Evolutionary conservation across 2,329 filamentous ascomycete genomes (phyloP), one percentile per base, ranked within the genome.

Genomic region (Fusarium ambrosium): DNA sequence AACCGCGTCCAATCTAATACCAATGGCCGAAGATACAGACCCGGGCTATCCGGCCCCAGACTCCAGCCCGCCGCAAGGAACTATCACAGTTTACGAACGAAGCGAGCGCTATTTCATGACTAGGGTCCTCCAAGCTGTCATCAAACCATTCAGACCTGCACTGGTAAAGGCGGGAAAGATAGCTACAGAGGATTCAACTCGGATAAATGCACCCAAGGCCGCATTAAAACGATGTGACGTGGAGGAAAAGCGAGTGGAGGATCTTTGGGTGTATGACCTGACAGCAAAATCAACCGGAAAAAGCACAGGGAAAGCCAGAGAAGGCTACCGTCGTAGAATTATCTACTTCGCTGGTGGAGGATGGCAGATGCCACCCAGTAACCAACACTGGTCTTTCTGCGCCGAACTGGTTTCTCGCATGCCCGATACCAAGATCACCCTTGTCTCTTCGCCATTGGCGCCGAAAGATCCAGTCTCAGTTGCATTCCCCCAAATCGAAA

Each of bases 281-380:
- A 72, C 39, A 1, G 18, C 41, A 0, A 75, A 68, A 37, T 14
- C 11, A 13, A 16, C 37, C 4, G 16, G 56, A 9, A 20, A 48
- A 8, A 22, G 61, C 0, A 18, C 43, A 10, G 20, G 51, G 1
- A 86, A 80, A 29, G 9, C 34, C 11, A 8, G 41, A 11, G 48
- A 22, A 4, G 6, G 59, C 4, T 63, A 73, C 18, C 3, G 10
- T 0, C 67, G 71, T 0, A 70, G 79, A 7, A 78, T 91, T 27
- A 86, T 88, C 69, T 91, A 90, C 69, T 90, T 90, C 71, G 84
- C 84, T 0, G 89, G 89, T 2, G 89, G 89, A 8, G 88, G 87
- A 4, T 91, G 89, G 86, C 87, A 88, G 69, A 82, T 82, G 72
- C 87, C 87, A 0, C 86, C 89, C 0, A 84, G 83, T 4, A 73